Percentiles rank a stretch among this genome's conserved stretches.
Evolutionary conservation across 2,329 filamentous ascomycete species (phyloP).

Genomic region (Rutstroemia sp.): DNA sequence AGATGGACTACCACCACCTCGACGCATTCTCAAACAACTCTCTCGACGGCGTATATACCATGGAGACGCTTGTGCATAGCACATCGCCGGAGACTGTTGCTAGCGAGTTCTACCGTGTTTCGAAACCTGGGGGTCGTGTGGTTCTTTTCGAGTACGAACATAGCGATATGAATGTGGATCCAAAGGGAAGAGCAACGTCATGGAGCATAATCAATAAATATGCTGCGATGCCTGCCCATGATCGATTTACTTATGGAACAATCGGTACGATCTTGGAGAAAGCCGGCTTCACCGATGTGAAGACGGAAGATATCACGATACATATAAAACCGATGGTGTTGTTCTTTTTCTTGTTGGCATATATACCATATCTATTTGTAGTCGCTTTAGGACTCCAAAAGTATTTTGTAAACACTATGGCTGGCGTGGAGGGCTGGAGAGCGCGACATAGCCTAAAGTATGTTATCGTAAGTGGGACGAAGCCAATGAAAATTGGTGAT

Average conservation of each 20-base stretch:
- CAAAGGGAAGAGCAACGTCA: slow-evolving; percentile 26
- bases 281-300: slow-evolving; percentile 32
- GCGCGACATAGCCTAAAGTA: slow-evolving; percentile 16
- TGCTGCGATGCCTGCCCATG: slow-evolving; percentile 40
- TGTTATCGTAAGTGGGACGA: slow-evolving; percentile 32
- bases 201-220: slow-evolving; percentile 36
- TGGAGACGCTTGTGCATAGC: slow-evolving; percentile 50
- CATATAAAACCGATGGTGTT: slow-evolving; percentile 42
- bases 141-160: slow-evolving; percentile 39
- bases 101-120: slow-evolving; percentile 38
- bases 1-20: slow-evolving; percentile 46
- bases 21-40: slow-evolving; percentile 32
- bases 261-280: slow-evolving; percentile 35
- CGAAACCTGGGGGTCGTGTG: slow-evolving; percentile 40
- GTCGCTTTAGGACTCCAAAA: slow-evolving; percentile 36
- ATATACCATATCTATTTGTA: slow-evolving; percentile 40
- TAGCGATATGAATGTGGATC: slow-evolving; percentile 18
- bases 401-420: slow-evolving; percentile 42
- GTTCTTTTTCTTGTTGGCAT: slow-evolving; percentile 39
- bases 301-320: slow-evolving; percentile 37
- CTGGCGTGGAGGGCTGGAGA: slow-evolving; percentile 29
- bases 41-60: slow-evolving; percentile 47
- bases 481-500: slow-evolving; percentile 27
- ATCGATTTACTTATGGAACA: slow-evolving; percentile 32
- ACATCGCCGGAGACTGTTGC: slow-evolving; percentile 39